Base-by-base conservation (phyloP, 2,329 filamentous ascomycete genomes). In the Calonectria fujianensis region DNA sequence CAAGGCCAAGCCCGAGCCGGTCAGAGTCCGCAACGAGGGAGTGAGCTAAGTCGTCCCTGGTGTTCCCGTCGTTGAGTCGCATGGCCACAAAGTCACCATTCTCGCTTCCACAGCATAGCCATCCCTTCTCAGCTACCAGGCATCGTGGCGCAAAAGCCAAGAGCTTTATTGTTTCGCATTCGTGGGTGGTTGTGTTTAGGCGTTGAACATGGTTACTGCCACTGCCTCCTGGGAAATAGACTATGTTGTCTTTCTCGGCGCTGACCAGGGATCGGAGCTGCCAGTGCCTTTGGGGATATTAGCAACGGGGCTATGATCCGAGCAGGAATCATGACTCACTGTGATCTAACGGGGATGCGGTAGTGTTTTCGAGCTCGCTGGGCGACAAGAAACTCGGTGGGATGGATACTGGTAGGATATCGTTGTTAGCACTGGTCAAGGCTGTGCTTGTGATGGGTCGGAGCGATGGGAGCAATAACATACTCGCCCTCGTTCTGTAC, bases 201-300 rank as follows among this genome's bases (percentile, higher is more conserved):
- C 91, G 90, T 80, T 94, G 93, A 67, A 95, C 86, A 74, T 90
- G 87, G 64, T 88, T 87, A 78, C 93, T 91, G 75, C 95, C 92
- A 80, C 89, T 87, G 72, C 94, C 94, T 78, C 93, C 93, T 45
- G 96, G 96, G 81, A 97, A 98, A 88, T 97, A 98, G 78, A 98
- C 90, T 79, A 93, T 87, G 84, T 96, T 91, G 54, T 92, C 89
- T 81, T 94, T 92, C 78, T 95, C 93, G 32, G 93, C 94, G 84
- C 95, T 96, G 83, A 98, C 94, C 79, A 98, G 93, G 79, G 97
- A 96, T 70, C 96, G 95, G 59, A 99, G 89, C 86, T 97, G 95
- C 93, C 94, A 96, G 86, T 97, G 95, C 78, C 94, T 96, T 81
- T 39, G 29, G 57, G 48, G 72, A 66, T 51, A 72, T 76, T 69